Conservation (phyloP, 2,329 filamentous ascomycete species). For the Alternaria sp. region DNA sequence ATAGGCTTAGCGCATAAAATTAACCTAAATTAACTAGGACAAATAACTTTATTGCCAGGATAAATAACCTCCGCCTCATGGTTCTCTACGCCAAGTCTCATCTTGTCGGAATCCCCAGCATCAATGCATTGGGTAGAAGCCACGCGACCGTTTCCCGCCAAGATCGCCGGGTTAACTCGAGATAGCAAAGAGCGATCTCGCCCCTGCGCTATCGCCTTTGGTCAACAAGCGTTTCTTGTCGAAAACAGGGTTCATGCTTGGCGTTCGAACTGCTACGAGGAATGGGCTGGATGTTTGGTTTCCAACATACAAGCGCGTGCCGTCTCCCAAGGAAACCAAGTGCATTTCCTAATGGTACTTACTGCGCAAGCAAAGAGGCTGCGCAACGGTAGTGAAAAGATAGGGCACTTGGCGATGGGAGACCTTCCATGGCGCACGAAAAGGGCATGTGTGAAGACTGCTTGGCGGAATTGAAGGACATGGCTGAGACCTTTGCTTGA, state of each 20-base stretch:
- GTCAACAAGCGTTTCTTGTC: neutral
- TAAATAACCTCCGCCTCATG: too few relatives aligned
- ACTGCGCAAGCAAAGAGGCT: neutral
- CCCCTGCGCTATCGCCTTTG: neutral
- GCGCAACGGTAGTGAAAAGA: neutral
- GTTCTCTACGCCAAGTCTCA: neutral
- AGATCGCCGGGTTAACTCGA: neutral
- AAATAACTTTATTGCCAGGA: too few relatives aligned
- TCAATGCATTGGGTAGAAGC: neutral
- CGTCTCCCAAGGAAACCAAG: neutral
- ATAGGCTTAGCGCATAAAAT: too few relatives aligned
- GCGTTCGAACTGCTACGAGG: neutral
- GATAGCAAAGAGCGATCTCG: neutral
- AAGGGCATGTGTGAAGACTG: neutral
- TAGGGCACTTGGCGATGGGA: neutral
- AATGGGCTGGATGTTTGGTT: neutral
- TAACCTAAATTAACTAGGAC: too few relatives aligned
- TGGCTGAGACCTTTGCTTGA: neutral
- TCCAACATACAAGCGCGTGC: neutral
- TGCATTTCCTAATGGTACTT: neutral
- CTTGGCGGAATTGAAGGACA: neutral
- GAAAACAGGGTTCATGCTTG: neutral
- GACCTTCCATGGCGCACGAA: neutral
- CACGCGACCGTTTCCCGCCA: neutral
- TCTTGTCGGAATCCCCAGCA: neutral